A percentile compares a stretch with the other conserved stretches of the same genome.
Conservation (phyloP, 345 rosid genomes). For the Lepidium africanum region DNA sequence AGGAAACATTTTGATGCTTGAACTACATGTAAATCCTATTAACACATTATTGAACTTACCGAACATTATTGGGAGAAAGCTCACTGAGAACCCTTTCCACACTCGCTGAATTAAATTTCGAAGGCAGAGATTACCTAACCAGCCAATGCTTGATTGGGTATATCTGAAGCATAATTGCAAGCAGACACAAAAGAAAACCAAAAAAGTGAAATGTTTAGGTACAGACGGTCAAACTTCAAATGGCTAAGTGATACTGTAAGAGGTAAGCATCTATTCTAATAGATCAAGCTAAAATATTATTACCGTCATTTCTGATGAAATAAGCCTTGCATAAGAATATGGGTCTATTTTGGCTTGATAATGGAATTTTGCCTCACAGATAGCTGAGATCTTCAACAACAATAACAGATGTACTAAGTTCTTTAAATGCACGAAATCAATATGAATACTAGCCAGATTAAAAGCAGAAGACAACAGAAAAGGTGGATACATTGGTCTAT, state of each 20-base stretch:
- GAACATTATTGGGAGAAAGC: conserved; percentile 52
- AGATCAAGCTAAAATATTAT: not conserved
- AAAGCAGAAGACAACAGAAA: not conserved
- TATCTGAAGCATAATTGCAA: conserved; percentile 32
- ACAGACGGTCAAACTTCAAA: no score
- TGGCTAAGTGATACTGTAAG: not conserved
- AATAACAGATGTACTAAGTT: conserved; percentile 20
- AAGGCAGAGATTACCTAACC: conserved; percentile 67
- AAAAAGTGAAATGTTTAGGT: no score
- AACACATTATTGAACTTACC: conserved; percentile 34
- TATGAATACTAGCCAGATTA: not conserved
- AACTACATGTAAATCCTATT: not conserved
- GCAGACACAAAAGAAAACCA: not conserved
- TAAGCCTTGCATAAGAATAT: conserved; percentile 37
- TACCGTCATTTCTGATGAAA: conserved; percentile 60
- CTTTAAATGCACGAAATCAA: conserved; percentile 2
- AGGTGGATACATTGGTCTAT: not conserved
- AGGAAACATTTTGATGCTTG: not conserved
- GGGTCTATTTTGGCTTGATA: conserved; percentile 66
- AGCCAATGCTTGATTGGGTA: conserved; percentile 82
- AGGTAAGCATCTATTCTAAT: not conserved
- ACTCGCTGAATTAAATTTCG: conserved; percentile 44
- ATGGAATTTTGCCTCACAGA: conserved; percentile 69
- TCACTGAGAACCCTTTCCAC: conserved; percentile 49
- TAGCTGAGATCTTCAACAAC: conserved; percentile 67